A percentile compares a stretch with the other conserved stretches of the same genome.
These are phyloP conservation scores for Cenchrus fungigraminus DNA, from an alignment of 176 grass and related monocot species.

Conservation along the genomic window DNA sequence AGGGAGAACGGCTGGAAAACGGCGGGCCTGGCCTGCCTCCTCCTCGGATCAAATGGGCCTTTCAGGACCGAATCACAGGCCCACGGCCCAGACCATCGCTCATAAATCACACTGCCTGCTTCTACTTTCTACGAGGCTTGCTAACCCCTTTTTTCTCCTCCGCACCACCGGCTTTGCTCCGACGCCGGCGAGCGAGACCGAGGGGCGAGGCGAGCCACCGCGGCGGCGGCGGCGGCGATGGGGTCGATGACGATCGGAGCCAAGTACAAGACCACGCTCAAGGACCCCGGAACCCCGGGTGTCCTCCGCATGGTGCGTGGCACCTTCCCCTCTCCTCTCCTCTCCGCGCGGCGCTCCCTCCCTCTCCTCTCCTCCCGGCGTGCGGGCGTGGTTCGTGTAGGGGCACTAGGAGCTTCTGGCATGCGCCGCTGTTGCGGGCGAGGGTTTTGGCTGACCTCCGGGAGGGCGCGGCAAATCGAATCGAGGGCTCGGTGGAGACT, in stretches of 20 bases:
- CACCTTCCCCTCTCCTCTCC: background rate
- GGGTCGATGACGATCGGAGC: conserved; percentile 55
- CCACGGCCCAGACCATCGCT: background rate
- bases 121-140: background rate
- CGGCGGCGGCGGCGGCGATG: conserved; percentile 31
- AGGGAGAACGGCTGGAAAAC: background rate
- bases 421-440: background rate
- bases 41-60: background rate
- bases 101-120: background rate
- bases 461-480: background rate
- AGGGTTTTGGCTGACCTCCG: background rate
- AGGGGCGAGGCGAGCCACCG: background rate
- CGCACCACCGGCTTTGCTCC: conserved; percentile 4
- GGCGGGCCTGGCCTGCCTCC: background rate
- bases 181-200: conserved; percentile 31
- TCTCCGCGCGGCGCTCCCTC: background rate
- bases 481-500: background rate
- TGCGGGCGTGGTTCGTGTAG: too few species aligned
- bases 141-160: background rate
- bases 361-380: background rate
- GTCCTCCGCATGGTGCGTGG: conserved; percentile 80
- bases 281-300: conserved; percentile 77
- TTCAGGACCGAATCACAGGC: background rate
- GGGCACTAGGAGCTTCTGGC: background rate
- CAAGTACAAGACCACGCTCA: conserved; percentile 86